These are phyloP conservation scores for Solanum hybrid DNA, from an alignment of 305 asterid genomes.

Conservation along the genomic window DNA sequence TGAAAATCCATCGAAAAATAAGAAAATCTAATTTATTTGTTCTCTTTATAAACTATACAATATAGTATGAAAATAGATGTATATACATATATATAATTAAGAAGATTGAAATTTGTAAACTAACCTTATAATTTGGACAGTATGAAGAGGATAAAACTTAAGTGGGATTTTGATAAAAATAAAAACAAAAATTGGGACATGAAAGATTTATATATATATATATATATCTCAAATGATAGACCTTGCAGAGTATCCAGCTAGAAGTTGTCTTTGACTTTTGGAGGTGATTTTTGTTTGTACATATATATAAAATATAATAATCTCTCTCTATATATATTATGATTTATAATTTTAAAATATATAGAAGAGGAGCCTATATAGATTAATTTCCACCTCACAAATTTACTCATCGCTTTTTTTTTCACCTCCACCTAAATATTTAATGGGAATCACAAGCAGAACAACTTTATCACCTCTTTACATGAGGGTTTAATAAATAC, in stretches of 20 bases:
- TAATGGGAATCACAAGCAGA: conserved; percentile 35
- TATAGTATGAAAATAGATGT: neutral
- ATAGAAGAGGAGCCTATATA: conserved; percentile 60
- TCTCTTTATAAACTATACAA: neutral
- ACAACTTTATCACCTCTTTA: conserved; percentile 32
- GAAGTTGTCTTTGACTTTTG: conserved; percentile 30
- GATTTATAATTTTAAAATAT: neutral
- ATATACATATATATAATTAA: neutral
- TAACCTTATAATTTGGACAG: neutral
- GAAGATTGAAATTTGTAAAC: neutral
- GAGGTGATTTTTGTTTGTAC: neutral
- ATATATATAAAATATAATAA: conserved; percentile 28
- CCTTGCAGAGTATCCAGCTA: conserved; percentile 2
- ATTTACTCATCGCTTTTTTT: conserved; percentile 19
- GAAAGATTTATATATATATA: neutral
- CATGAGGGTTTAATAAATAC: conserved; percentile 33
- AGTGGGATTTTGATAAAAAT: conserved; percentile 5
- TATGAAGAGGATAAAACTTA: neutral
- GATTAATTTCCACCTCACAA: conserved; percentile 69
- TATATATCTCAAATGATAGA: conserved; percentile 4
- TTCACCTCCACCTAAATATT: conserved; percentile 14
- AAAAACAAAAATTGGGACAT: neutral
- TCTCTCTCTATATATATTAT: neutral
- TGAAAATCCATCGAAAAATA: neutral
- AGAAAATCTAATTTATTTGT: neutral